Conservation (phyloP, 306 rosid species). For the Fragaria vesca region DNA sequence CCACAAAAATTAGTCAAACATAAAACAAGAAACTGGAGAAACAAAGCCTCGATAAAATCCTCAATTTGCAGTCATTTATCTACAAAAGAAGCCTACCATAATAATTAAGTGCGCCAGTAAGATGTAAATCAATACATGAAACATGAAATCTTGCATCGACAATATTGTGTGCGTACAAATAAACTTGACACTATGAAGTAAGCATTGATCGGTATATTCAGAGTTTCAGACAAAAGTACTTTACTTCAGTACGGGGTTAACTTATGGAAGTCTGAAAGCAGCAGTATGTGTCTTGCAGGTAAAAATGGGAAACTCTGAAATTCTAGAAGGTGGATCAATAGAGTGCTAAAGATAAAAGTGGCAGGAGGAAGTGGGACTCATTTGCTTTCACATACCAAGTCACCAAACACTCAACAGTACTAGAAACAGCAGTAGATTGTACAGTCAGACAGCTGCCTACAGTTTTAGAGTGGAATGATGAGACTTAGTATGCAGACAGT, state of each 20-base stretch:
- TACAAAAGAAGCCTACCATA: background rate
- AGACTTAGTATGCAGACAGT: background rate
- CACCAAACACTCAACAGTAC: background rate
- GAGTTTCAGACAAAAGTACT: background rate
- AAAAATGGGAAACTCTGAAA: background rate
- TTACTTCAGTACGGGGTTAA: background rate
- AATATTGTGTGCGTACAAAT: background rate
- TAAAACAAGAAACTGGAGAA: background rate
- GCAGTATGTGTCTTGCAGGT: background rate
- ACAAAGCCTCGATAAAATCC: background rate
- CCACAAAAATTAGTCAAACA: slow-evolving; percentile 15
- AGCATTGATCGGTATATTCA: background rate
- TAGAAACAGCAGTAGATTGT: background rate
- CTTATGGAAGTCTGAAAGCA: background rate
- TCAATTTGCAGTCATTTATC: background rate
- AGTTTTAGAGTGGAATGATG: background rate
- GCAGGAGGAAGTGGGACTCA: background rate
- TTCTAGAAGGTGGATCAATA: background rate
- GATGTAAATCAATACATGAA: background rate
- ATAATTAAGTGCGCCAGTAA: background rate
- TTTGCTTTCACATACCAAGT: background rate
- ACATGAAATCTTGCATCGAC: background rate
- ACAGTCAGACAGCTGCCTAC: background rate
- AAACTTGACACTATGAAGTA: background rate
- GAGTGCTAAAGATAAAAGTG: background rate